Conservation (phyloP, 225 moss, liverwort and hornwort genomes). For the Antitrichia curtipendula region DNA sequence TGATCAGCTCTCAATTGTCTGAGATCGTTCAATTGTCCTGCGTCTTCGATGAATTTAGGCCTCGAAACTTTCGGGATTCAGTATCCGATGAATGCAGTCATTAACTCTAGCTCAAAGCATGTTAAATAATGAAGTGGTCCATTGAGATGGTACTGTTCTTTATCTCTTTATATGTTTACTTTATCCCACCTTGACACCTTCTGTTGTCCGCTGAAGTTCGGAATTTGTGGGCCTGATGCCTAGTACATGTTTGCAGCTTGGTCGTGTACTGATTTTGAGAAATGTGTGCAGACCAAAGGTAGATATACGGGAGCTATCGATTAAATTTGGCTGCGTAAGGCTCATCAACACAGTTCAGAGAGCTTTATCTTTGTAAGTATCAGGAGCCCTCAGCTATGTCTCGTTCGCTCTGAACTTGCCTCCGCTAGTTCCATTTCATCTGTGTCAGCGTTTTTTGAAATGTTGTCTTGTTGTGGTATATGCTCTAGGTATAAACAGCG, state of each 20-base stretch:
- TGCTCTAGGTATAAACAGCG: conserved; percentile 58
- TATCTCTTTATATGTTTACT: neutral
- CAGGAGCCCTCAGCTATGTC: neutral
- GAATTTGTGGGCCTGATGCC: neutral
- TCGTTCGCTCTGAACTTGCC: neutral
- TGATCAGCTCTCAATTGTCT: neutral
- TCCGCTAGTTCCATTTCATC: neutral
- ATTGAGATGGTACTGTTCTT: no score
- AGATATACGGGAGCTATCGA: conserved; percentile 71
- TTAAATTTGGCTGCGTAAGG: conserved; percentile 90
- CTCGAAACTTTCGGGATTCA: neutral
- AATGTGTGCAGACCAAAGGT: conserved; percentile 39
- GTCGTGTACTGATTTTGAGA: neutral
- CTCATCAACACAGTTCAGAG: conserved; percentile 56
- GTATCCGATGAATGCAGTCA: neutral
- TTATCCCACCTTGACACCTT: no score
- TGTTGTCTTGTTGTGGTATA: neutral
- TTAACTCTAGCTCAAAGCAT: no score
- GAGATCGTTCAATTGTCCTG: neutral
- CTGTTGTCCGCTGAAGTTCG: neutral
- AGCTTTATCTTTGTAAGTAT: conserved; percentile 48
- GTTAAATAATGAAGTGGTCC: neutral
- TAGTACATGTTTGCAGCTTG: neutral
- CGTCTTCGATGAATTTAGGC: neutral
- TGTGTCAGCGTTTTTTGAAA: neutral